A percentile compares a stretch with the other conserved stretches of the same genome.
Conservation (phyloP, 2,329 filamentous ascomycete genomes). For the Setomelanomma holmii region DNA sequence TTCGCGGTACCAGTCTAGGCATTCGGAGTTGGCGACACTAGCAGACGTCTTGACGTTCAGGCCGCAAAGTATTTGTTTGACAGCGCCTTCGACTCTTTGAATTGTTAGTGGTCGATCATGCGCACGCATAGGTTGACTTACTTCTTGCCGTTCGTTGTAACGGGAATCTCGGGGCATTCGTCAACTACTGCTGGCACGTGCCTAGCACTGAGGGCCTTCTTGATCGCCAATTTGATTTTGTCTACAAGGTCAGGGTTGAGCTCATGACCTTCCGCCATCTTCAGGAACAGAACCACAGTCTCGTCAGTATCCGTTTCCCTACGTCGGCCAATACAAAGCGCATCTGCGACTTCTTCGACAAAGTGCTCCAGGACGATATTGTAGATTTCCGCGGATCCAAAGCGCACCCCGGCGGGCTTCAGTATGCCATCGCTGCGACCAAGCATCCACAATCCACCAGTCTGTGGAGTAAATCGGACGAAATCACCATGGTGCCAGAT, state of each 20-base stretch:
- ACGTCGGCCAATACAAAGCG: conserved; percentile 83
- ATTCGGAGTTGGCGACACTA: conserved; percentile 90
- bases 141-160: conserved; percentile 97
- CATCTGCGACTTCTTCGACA: conserved; percentile 77
- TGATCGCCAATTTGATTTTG: conserved; percentile 72
- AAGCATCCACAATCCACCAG: conserved; percentile 86
- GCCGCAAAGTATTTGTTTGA: conserved; percentile 94
- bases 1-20: conserved; percentile 83
- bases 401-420: conserved; percentile 89
- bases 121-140: no score
- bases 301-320: conserved; percentile 77
- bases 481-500: conserved; percentile 98
- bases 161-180: conserved; percentile 84
- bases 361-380: conserved; percentile 91
- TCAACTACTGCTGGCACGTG: conserved; percentile 88
- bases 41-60: conserved; percentile 86
- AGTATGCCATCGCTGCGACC: conserved; percentile 91
- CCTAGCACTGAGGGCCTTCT: conserved; percentile 80
- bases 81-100: conserved; percentile 85
- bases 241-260: conserved; percentile 68
- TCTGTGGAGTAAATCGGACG: conserved; percentile 72
- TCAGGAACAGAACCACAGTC: conserved; percentile 86
- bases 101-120: conserved; percentile 9
- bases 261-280: conserved; percentile 67
- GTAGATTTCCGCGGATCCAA: conserved; percentile 95